A percentile compares a stretch with the other conserved stretches of the same genome.
phyloP scores from a whole-genome alignment of 768 basidiomycete genomes.

The Pseudohyphozyma bogoriensis region DNA sequence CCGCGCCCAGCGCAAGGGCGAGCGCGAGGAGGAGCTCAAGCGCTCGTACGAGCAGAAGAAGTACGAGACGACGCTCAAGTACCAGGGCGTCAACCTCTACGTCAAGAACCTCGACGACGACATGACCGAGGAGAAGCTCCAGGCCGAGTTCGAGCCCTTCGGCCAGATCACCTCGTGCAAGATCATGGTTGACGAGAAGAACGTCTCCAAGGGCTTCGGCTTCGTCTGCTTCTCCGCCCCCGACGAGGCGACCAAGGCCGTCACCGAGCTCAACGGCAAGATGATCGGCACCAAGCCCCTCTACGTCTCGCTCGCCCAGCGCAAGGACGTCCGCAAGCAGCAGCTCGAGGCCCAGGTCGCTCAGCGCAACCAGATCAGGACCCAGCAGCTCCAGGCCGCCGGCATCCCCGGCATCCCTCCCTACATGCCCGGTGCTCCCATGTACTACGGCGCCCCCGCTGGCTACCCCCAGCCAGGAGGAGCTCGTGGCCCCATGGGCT shows the following conservation, averaged over 20 bases:
- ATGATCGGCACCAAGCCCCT: conserved; percentile 98
- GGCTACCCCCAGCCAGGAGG: conserved; percentile 72
- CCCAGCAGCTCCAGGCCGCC: conserved; percentile 88
- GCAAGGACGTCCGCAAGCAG: conserved; percentile 93
- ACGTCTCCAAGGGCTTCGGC: conserved; percentile 87
- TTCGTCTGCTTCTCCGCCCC: conserved; percentile 98
- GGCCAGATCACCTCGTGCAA: conserved; percentile 97
- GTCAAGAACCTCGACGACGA: conserved; percentile 99
- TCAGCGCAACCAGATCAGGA: conserved; percentile 82
- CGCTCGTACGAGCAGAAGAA: conserved; percentile 88
- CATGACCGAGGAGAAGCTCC: conserved; percentile 92
- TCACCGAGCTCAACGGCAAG: conserved; percentile 97
- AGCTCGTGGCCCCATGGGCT: conserved; percentile 61
- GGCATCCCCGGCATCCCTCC: conserved; percentile 59
- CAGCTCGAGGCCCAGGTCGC: conserved; percentile 98
- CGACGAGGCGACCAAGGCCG: conserved; percentile 97
- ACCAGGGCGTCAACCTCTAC: conserved; percentile 97
- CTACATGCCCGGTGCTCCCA: conserved; percentile 54
- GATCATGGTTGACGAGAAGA: conserved; percentile 97
- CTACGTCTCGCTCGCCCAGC: conserved; percentile 96
- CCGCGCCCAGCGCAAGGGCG: conserved; percentile 95
- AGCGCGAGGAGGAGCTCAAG: conserved; percentile 94
- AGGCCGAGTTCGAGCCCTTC: conserved; percentile 89
- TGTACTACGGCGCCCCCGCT: conserved; percentile 73
- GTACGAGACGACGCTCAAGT: conserved; percentile 96